phyloP scores from a whole-genome alignment of 139 green algal genomes.

The Chlamydomonas schloesseri region DNA sequence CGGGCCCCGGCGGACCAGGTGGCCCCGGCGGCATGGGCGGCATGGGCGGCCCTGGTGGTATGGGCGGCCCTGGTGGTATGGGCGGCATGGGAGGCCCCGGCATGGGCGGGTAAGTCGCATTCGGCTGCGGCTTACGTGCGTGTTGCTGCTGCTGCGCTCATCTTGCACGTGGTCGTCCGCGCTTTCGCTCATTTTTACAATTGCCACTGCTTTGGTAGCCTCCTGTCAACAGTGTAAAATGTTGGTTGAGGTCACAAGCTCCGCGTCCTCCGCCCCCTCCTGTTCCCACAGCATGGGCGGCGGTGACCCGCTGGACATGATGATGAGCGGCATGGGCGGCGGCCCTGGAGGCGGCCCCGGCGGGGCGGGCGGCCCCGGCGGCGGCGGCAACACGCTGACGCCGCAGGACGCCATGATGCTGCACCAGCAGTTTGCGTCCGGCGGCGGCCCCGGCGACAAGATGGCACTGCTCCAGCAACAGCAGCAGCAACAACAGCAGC shows the following conservation, averaged over 20 bases:
- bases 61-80: neutral
- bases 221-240: too few relatives aligned
- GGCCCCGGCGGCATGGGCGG: neutral
- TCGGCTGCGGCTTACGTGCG: too few relatives aligned
- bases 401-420: conserved; percentile 37
- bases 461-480: conserved; percentile 16
- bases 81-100: too few relatives aligned
- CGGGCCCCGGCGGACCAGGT: too few relatives aligned
- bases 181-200: too few relatives aligned
- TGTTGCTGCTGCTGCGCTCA: too few relatives aligned
- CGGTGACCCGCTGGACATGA: conserved; percentile 25
- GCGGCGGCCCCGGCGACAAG: neutral
- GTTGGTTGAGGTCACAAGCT: too few relatives aligned
- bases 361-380: neutral
- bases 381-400: conserved; percentile 23
- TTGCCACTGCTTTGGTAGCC: too few relatives aligned
- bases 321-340: conserved; percentile 25
- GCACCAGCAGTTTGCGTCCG: conserved; percentile 30
- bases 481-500: neutral
- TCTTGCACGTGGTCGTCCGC: too few relatives aligned
- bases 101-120: too few relatives aligned
- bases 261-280: too few relatives aligned
- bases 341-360: neutral
- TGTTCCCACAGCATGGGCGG: neutral
- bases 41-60: neutral